Base-by-base conservation (phyloP, 345 rosid genomes). In the Linum tenue region DNA sequence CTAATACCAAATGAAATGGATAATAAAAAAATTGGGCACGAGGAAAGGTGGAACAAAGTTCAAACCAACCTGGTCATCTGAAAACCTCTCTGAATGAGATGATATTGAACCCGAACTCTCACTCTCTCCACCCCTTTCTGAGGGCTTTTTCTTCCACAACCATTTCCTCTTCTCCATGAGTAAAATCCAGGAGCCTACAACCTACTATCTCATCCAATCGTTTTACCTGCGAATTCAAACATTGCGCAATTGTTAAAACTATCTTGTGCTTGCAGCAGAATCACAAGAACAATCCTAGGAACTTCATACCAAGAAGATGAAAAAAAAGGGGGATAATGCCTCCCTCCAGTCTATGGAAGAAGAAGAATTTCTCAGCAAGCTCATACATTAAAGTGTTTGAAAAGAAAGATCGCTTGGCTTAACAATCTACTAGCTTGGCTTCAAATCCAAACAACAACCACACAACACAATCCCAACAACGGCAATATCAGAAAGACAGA, bases 121-220 rank as follows among this genome's bases (percentile, higher is more conserved):
- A 37, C 60, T 17, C 10, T 37, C 35, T 2, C 11, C 9, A 3
- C 53, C 53, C 60, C 22, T 57, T 4, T 17, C 60, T 17, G 60
- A 57, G 37, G 60, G 38, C 17, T 57, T 57, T 17, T 57, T 57
- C 60, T 57, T 57, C 60, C 60, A 57, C 31, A 37, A 37, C 60
- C 60, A 57, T 3, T 37, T 57, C 6, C 60, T 15, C 37, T 37
- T 22, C 8, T 57, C 60, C 60, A 57, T 57, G n/a, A n/a, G 35
- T 4, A 8, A 57, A 17, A 17, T 48, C 53, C 9, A 5, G 12
- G 12, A 6, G 53, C 53, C 5, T 15, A 48, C 2, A 5, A 48
- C 8, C 53, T 15, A 48, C 14, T 48, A 11, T 48, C 53, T 48
- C 53, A 48, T 48, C 53, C 12, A 48, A 48, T 48, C 8, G 53